Conservation (phyloP, 164 flowering plant species). For the Umbilicus rupestris region DNA sequence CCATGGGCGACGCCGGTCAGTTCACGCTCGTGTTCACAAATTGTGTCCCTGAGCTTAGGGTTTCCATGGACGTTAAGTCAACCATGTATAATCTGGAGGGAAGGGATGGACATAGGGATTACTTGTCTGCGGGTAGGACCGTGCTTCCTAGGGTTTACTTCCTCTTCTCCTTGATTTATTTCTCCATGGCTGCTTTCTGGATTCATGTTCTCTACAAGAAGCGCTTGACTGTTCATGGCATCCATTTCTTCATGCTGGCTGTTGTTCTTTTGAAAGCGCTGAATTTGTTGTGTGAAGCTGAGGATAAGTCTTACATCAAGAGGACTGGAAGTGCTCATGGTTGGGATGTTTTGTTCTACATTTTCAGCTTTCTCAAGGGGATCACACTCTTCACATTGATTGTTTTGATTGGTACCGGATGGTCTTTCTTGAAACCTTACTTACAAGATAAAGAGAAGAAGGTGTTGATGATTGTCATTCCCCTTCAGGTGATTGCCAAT, state of each 20-base stretch:
- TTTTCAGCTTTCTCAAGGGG: slow-evolving; percentile 2
- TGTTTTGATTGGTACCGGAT: slow-evolving; percentile 1
- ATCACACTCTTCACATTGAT: background rate
- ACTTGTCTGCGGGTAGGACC: too few relatives aligned
- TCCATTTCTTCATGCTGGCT: slow-evolving; percentile 1
- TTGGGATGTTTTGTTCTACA: slow-evolving; percentile 5
- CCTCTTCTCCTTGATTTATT: too few relatives aligned
- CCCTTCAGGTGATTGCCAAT: background rate
- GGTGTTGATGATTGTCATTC: too few relatives aligned
- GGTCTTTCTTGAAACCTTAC: background rate
- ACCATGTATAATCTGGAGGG: too few relatives aligned
- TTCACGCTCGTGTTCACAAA: too few relatives aligned
- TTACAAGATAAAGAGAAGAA: background rate
- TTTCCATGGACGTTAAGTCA: too few relatives aligned
- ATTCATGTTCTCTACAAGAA: background rate
- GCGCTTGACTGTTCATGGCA: background rate
- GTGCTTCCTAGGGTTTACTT: too few relatives aligned
- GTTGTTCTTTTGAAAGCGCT: background rate
- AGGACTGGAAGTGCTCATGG: background rate
- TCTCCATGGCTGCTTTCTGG: too few relatives aligned
- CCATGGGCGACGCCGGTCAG: too few relatives aligned
- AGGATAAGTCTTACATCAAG: background rate
- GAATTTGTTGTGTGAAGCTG: slow-evolving; percentile 1
- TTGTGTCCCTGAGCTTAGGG: too few relatives aligned
- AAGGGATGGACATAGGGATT: too few relatives aligned